Evolutionary conservation across 768 basidiomycete genomes (phyloP), one percentile per base, ranked within the genome.

Genomic region (Tylopilus rubrobrunneus): DNA sequence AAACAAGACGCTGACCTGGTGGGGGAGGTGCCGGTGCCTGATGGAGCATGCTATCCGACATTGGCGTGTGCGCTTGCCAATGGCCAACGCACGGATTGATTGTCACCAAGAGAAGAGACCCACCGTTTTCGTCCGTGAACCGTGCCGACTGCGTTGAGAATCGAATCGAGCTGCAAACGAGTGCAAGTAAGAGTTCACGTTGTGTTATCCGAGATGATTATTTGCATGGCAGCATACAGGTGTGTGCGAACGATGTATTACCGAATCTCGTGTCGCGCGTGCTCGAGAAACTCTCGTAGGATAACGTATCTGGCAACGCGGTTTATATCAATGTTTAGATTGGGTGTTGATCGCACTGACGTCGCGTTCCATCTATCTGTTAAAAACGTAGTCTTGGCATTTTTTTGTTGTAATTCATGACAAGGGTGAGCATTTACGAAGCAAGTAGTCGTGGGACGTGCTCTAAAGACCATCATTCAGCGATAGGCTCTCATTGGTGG

Each of bases 31-130:
- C n/a, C n/a, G n/a, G n/a, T n/a, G n/a, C n/a, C n/a, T n/a, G n/a
- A n/a, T n/a, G 14, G 29, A n/a, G n/a, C n/a, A n/a, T 52, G 37
- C 54, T 48, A 39, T 53, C 11, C 5, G 7, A 33, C 10, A n/a
- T 53, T 62, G 63, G 64, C 44, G 29, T 34, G 52, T 6, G 55
- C 45, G 31, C 53, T 49, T 53, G 23, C 36, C 45, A 25, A 58
- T 55, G 51, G 45, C 45, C 42, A 36, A 53, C 43, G 11, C n/a
- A 39, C 15, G 37, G 34, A 34, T 34, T 50, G n/a, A n/a, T n/a
- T n/a, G n/a, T n/a, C n/a, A n/a, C n/a, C n/a, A n/a, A n/a, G n/a
- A n/a, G n/a, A n/a, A n/a, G n/a, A n/a, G n/a, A n/a, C 21, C 52
- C 28, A 15, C 42, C 21, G 8, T 4, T 9, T 28, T 33, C 7